Evolutionary conservation across 352 stramenopile species (phyloP), one percentile per base, ranked within the genome.

Genomic region (Elongisporangium undulatum): DNA sequence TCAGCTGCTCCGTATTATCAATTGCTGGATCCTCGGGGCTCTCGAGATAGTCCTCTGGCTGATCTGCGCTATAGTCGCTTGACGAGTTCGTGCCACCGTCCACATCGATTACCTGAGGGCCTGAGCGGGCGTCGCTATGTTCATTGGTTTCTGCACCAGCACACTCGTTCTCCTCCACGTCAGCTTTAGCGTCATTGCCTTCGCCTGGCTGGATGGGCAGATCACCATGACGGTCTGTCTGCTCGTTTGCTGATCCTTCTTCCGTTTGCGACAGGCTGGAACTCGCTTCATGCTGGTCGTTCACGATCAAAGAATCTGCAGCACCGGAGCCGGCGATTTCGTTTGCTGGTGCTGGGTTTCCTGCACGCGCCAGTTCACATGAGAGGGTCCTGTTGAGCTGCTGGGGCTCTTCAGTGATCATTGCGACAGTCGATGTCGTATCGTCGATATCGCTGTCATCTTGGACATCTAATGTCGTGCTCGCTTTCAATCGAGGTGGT

Each of bases 401-500:
- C 29, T 15, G 29, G 5, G 8, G 8, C 13, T 15, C 9, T 9
- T 41, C 29, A 41, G 29, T 9, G 29, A 41, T 15, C 9, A n/a
- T n/a, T n/a, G 5, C 5, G 29, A 15, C 29, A 41, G 24, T n/a
- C n/a, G n/a, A n/a, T n/a, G n/a, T n/a, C n/a, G n/a, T n/a, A n/a
- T n/a, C 24, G 24, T 41, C 29, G 29, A 15, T 41, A 41, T 41
- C 29, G 8, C 4, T 41, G 8, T 41, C 29, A 41, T 41, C 9
- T 41, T 41, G 29, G 13, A 1, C 29, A 9, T 6, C 29, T 1
- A 41, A 41, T 13, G 8, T 9, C 13, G 8, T 41, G 29, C 5
- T 41, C 29, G 29, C 29, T 13, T 41, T 41, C 9, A 15, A 2
- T 41, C 65, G 75, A 12, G 79, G 77, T 1, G 79, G 79, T 1